Percentiles rank a stretch among this genome's conserved stretches.
These are phyloP conservation scores for Hypoxylon sp. DNA, from an alignment of 2,329 filamentous ascomycete species.

Conservation along the genomic window DNA sequence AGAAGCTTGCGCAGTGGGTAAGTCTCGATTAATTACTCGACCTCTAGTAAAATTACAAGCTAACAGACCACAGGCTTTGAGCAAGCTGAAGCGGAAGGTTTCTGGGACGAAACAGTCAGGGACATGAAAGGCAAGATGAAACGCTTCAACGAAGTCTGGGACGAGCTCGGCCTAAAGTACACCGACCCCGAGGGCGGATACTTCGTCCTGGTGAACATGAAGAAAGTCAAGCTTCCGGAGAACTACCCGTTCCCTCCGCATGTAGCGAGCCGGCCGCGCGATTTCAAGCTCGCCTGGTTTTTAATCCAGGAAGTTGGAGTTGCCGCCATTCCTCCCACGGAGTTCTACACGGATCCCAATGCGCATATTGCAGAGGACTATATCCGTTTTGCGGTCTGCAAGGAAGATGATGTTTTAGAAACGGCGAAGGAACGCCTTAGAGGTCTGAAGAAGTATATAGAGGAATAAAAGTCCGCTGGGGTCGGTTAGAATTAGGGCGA, in stretches of 20 bases:
- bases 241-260: constrained; percentile 92
- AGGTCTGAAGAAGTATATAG: constrained; percentile 80
- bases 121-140: constrained; percentile 94
- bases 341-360: constrained; percentile 93
- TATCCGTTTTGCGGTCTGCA: constrained; percentile 95
- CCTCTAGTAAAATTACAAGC: neutral
- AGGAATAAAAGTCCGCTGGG: constrained; percentile 41
- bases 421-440: constrained; percentile 82
- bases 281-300: constrained; percentile 97
- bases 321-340: constrained; percentile 94
- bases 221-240: constrained; percentile 84
- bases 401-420: constrained; percentile 88
- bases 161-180: constrained; percentile 83
- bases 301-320: constrained; percentile 96
- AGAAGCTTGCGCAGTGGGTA: constrained; percentile 88
- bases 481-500: constrained; percentile 1
- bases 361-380: constrained; percentile 92
- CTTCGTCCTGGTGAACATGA: constrained; percentile 95
- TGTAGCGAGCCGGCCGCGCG: constrained; percentile 86
- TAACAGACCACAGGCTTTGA: constrained; percentile 74
- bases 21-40: constrained; percentile 32
- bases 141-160: constrained; percentile 85
- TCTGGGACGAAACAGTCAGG: constrained; percentile 86
- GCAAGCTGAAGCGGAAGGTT: constrained; percentile 84
- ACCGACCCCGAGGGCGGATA: constrained; percentile 97